These are phyloP conservation scores for Amaranthus hypochondriacus DNA, from an alignment of 148 eudicot species.

Conservation along the genomic window DNA sequence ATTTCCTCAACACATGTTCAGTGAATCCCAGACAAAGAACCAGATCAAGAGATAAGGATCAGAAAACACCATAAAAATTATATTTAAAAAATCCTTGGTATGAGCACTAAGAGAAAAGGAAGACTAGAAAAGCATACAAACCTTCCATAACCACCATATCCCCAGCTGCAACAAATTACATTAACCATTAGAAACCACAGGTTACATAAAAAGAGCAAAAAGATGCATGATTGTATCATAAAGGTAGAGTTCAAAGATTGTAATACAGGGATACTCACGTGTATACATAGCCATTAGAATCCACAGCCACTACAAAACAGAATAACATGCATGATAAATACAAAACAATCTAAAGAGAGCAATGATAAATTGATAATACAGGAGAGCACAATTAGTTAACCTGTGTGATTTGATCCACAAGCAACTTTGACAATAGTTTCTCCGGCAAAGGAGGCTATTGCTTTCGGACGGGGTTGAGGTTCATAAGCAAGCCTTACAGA, in stretches of 20 bases:
- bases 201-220: background rate
- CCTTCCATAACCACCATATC: constrained; percentile 99
- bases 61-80: background rate
- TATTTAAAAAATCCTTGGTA: background rate
- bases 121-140: constrained; percentile 28
- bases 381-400: constrained; percentile 28
- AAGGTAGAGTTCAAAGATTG: background rate
- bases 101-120: background rate
- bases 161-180: constrained; percentile 63
- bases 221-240: background rate
- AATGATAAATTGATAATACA: background rate
- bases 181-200: constrained; percentile 7
- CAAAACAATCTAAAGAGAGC: background rate
- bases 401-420: constrained; percentile 97
- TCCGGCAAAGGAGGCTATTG: constrained; percentile 63
- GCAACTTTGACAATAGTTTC: constrained; percentile 89
- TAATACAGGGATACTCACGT: constrained; percentile 59
- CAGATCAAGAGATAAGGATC: background rate
- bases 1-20: constrained; percentile 2
- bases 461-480: constrained; percentile 90
- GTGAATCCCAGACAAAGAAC: background rate
- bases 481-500: constrained; percentile 94
- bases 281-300: constrained; percentile 83
- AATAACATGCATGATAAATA: constrained; percentile 5
- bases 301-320: constrained; percentile 74